Percentiles rank a stretch among this genome's conserved stretches.
phyloP scores from a whole-genome alignment of 2,329 filamentous ascomycete species.

The Botrytis elliptica region DNA sequence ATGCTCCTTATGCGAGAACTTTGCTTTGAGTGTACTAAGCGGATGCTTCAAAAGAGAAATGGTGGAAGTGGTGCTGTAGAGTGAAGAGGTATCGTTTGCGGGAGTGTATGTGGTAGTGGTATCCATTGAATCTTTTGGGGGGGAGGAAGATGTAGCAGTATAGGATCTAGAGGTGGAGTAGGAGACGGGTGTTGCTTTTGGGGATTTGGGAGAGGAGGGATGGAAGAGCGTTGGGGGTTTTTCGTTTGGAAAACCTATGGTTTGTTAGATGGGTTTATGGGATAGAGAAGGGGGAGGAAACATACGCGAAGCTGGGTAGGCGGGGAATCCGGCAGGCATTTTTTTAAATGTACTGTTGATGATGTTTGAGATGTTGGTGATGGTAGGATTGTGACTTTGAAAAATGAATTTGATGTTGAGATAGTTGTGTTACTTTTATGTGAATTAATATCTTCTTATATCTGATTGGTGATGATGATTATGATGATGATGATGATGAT shows the following conservation, averaged over 20 bases:
- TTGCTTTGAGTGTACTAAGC: neutral
- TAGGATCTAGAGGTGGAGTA: constrained; percentile 24
- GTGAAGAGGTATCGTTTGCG: constrained; percentile 29
- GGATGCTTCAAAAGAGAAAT: constrained; percentile 31
- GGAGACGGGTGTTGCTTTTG: neutral
- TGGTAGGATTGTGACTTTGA: neutral
- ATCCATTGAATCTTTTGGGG: neutral
- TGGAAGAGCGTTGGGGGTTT: constrained; percentile 29
- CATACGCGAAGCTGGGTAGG: constrained; percentile 24
- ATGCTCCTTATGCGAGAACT: neutral
- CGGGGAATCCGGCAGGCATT: constrained; percentile 19
- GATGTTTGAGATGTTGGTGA: neutral
- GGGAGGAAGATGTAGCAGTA: constrained; percentile 13
- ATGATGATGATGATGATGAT: neutral
- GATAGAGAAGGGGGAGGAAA: neutral
- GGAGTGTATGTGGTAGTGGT: constrained; percentile 2
- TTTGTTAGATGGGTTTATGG: constrained; percentile 14
- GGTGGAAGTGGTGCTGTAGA: constrained; percentile 33
- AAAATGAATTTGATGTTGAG: neutral
- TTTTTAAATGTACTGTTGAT: constrained; percentile 2
- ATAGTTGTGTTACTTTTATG: neutral
- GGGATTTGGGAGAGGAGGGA: constrained; percentile 32
- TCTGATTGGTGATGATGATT: neutral
- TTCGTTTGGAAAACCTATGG: constrained; percentile 30
- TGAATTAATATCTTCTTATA: neutral